phyloP scores from a whole-genome alignment of 805 yeast species.

The Cephaloascus fragrans region DNA sequence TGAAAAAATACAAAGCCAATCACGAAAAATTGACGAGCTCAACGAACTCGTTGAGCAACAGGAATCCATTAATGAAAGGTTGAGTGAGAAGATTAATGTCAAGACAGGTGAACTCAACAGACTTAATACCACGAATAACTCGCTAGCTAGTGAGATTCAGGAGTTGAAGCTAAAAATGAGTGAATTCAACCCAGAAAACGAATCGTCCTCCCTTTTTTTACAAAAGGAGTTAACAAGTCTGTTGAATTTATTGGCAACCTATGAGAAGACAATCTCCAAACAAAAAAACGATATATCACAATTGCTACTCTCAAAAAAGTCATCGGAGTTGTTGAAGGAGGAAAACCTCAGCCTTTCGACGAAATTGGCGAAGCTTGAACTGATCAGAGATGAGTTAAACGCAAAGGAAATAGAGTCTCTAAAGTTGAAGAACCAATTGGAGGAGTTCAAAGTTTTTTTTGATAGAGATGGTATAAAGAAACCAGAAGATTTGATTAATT shows the following conservation, averaged over 20 bases:
- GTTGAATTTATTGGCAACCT: background rate
- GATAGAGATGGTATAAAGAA: background rate
- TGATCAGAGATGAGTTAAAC: constrained; percentile 4
- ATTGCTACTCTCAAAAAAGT: constrained; percentile 1
- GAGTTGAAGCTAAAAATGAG: background rate
- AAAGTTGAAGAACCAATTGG: constrained; percentile 2
- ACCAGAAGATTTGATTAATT: background rate
- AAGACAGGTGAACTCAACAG: constrained; percentile 13
- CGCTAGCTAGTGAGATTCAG: background rate
- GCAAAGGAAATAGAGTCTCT: constrained; percentile 5
- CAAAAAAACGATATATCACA: constrained; percentile 12
- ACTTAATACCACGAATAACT: constrained; percentile 24
- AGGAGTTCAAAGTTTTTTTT: constrained; percentile 1
- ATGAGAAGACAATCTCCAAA: background rate
- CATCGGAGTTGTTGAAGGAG: background rate
- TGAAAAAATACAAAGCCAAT: background rate
- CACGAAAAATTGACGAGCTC: background rate
- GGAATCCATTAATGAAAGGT: constrained; percentile 5
- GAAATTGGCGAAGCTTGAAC: background rate
- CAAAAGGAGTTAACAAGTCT: background rate
- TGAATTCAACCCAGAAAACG: background rate
- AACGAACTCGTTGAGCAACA: background rate
- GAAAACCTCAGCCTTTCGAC: background rate
- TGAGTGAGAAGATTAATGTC: constrained; percentile 12
- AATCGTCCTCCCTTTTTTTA: background rate